phyloP scores from a whole-genome alignment of 176 grass and related monocot genomes.

The Metroxylon sagu region DNA sequence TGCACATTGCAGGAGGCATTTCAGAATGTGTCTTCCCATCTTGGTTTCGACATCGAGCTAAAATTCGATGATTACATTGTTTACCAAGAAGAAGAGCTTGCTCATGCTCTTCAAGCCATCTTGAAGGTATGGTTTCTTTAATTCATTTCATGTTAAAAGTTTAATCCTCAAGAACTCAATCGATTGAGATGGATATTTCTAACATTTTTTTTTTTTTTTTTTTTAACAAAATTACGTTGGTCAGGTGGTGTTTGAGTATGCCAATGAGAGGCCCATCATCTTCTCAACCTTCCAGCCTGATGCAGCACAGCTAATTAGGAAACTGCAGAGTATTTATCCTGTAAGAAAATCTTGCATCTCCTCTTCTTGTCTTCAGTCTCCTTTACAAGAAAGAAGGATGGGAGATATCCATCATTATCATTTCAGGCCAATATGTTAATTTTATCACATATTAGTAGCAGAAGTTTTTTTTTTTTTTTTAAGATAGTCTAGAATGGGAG shows the following conservation, averaged over 20 bases:
- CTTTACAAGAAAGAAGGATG: too few species aligned
- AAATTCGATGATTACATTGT: slow-evolving; percentile 72
- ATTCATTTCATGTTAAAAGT: too few species aligned
- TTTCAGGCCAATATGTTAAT: too few species aligned
- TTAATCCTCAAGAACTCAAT: too few species aligned
- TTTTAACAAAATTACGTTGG: too few species aligned
- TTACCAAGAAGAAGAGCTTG: slow-evolving; percentile 70
- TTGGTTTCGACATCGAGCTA: slow-evolving; percentile 84
- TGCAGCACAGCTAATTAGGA: slow-evolving; percentile 46
- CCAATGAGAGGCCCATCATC: slow-evolving; percentile 65
- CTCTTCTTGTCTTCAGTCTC: too few species aligned
- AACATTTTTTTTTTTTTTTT: too few species aligned
- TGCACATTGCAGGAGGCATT: slow-evolving; percentile 80
- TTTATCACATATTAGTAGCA: too few species aligned
- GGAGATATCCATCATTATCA: too few species aligned
- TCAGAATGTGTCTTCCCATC: slow-evolving; percentile 45
- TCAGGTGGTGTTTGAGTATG: slow-evolving; percentile 51
- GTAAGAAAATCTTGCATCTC: slow-evolving; percentile 27
- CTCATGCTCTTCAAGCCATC: slow-evolving; percentile 36
- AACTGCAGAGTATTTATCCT: slow-evolving; percentile 65
- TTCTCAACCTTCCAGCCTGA: slow-evolving; percentile 96
- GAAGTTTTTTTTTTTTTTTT: too few species aligned
- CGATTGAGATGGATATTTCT: too few species aligned
- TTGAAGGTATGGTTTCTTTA: slow-evolving; percentile 27
- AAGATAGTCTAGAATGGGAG: too few species aligned